These are phyloP conservation scores for Moniliella sp. DNA, from an alignment of 1,284 basidiomycete genomes.

Conservation along the genomic window DNA sequence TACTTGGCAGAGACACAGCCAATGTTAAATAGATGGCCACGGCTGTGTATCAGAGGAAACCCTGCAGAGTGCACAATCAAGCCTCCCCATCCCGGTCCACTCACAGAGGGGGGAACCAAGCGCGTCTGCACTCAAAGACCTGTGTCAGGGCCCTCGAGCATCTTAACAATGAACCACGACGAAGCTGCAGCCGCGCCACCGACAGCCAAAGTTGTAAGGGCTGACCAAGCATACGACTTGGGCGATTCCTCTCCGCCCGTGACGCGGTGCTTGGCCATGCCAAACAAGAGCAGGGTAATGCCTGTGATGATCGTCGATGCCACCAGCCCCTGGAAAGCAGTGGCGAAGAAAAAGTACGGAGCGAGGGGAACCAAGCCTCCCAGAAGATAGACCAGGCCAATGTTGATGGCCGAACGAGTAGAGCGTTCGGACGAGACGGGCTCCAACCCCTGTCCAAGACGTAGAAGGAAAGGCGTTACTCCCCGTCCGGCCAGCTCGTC, in stretches of 20 bases:
- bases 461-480: conserved; percentile 22
- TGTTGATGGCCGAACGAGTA: conserved; percentile 15
- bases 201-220: conserved; percentile 64
- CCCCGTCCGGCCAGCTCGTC: conserved; percentile 4
- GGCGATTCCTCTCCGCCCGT: conserved; percentile 13
- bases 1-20: too few species aligned
- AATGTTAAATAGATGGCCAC: too few species aligned
- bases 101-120: too few species aligned
- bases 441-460: conserved; percentile 16
- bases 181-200: conserved; percentile 72
- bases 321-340: conserved; percentile 9
- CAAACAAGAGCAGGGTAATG: conserved; percentile 13
- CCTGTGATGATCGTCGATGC: conserved; percentile 19
- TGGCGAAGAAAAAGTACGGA: conserved; percentile 19
- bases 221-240: conserved; percentile 48
- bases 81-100: too few species aligned
- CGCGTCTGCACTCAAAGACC: too few species aligned
- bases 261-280: conserved; percentile 17
- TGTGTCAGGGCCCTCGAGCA: conserved; percentile 43
- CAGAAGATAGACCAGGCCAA: conserved; percentile 19
- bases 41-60: too few species aligned
- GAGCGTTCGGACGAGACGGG: conserved; percentile 17
- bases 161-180: conserved; percentile 62
- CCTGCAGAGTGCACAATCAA: too few species aligned
- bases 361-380: conserved; percentile 18